Percentiles rank a stretch among this genome's conserved stretches.
phyloP scores from a whole-genome alignment of 1,284 basidiomycete genomes.

The Ceratorhiza oryzae-sativae region DNA sequence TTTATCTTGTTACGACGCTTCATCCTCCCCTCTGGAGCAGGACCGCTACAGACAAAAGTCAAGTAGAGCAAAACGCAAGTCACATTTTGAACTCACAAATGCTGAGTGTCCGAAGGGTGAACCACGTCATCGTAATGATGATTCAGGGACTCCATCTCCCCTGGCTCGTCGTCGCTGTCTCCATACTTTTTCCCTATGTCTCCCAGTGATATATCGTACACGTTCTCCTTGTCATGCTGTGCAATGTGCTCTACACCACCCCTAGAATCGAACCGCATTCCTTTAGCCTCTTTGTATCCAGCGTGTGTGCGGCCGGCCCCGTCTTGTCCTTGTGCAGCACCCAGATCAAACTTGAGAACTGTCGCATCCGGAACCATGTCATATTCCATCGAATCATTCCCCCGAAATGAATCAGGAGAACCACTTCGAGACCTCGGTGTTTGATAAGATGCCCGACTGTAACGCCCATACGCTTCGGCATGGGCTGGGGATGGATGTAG shows the following conservation, averaged over 20 bases:
- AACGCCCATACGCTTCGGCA: constrained; percentile 36
- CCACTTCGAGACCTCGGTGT: constrained; percentile 32
- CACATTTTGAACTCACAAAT: constrained; percentile 14
- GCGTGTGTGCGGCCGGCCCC: neutral
- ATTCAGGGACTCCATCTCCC: constrained; percentile 35
- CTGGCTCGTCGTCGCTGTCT: constrained; percentile 33
- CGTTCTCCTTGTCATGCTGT: constrained; percentile 3
- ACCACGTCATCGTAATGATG: constrained; percentile 31
- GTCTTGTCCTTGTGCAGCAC: constrained; percentile 11
- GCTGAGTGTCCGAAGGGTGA: constrained; percentile 35
- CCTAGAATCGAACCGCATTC: constrained; percentile 19
- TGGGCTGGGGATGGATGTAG: constrained; percentile 36
- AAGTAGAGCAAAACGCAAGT: neutral
- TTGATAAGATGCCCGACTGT: constrained; percentile 31
- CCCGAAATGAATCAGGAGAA: constrained; percentile 30
- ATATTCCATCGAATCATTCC: constrained; percentile 38
- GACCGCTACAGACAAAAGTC: constrained; percentile 56
- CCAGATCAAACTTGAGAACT: constrained; percentile 34
- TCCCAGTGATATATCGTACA: constrained; percentile 24
- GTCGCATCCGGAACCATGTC: constrained; percentile 39
- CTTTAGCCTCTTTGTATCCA: constrained; percentile 31
- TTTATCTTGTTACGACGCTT: constrained; percentile 75
- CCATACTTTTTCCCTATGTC: constrained; percentile 28
- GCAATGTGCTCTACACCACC: constrained; percentile 32
- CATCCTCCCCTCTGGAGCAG: constrained; percentile 80